phyloP scores from a whole-genome alignment of 305 asterid species.

The Nicotiana rustica region DNA sequence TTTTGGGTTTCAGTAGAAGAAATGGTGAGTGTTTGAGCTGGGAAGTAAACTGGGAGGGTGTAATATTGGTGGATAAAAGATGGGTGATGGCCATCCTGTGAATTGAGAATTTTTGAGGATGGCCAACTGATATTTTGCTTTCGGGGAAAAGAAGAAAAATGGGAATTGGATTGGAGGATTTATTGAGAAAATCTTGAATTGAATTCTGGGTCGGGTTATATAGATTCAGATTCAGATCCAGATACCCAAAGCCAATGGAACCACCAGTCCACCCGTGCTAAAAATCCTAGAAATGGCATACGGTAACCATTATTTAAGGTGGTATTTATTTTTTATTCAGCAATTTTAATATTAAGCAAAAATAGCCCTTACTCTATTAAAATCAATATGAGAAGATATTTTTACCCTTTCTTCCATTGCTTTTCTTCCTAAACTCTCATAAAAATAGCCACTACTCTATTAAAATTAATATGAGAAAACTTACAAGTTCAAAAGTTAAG shows the following conservation, averaged over 20 bases:
- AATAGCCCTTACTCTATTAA: too few species aligned
- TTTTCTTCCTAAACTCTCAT: too few species aligned
- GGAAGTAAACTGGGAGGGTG: constrained; percentile 33
- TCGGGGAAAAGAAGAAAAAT: neutral
- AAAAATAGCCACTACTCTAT: too few species aligned
- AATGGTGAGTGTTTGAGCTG: constrained; percentile 33
- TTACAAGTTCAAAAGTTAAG: too few species aligned
- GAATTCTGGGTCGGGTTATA: neutral
- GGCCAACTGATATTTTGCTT: constrained; percentile 37
- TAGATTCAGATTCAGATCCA: neutral
- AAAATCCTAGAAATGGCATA: too few species aligned
- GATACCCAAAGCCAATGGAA: neutral
- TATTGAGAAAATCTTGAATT: neutral
- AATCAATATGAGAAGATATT: too few species aligned
- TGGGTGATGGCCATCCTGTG: constrained; percentile 59
- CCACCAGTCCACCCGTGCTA: too few species aligned
- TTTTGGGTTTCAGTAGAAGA: neutral
- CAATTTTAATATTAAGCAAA: too few species aligned
- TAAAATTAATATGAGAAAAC: too few species aligned
- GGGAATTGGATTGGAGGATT: neutral
- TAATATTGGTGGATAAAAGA: constrained; percentile 49
- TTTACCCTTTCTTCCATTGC: too few species aligned
- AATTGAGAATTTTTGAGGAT: constrained; percentile 35
- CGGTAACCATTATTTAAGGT: too few species aligned
- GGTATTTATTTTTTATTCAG: too few species aligned